Evolutionary conservation across 441 rosid genomes (phyloP).

Genomic region (Pelargonium fulgidum): DNA sequence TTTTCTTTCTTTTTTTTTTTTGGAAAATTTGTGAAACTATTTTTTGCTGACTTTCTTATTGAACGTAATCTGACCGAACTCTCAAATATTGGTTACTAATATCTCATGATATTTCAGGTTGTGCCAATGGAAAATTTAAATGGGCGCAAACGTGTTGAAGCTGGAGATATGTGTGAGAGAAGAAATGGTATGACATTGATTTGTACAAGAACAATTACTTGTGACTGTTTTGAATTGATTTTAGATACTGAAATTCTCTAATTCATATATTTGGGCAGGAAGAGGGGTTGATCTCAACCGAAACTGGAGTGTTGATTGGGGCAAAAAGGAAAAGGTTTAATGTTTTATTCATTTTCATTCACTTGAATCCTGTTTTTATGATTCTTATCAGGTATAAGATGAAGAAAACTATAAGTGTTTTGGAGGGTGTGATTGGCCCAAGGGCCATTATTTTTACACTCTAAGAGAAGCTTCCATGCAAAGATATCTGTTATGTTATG

Average conservation of each 20-base stretch:
- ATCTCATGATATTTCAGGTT: constrained; percentile 14
- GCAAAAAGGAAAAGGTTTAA: constrained; percentile 87
- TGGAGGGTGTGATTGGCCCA: neutral
- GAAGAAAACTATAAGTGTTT: neutral
- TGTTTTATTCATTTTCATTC: constrained; percentile 1
- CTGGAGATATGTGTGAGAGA: constrained; percentile 26
- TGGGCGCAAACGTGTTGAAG: constrained; percentile 27
- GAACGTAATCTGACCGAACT: neutral
- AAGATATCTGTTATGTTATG: neutral
- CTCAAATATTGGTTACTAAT: neutral
- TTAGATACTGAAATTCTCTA: constrained; percentile 13
- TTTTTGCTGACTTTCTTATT: neutral
- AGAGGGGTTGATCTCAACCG: constrained; percentile 98
- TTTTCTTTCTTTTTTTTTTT: no score
- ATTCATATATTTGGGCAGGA: constrained; percentile 40
- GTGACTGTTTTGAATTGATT: constrained; percentile 8
- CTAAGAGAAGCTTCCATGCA: neutral
- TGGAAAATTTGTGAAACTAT: neutral
- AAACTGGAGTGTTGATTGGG: constrained; percentile 99
- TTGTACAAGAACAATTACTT: neutral
- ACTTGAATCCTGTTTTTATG: constrained; percentile 3
- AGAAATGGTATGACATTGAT: constrained; percentile 20
- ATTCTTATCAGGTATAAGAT: neutral
- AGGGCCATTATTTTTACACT: neutral
- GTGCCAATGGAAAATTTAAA: constrained; percentile 27